Percentiles rank a stretch among this genome's conserved stretches.
Conservation (phyloP, 2,329 filamentous ascomycete species). For the Colletotrichum phormii region DNA sequence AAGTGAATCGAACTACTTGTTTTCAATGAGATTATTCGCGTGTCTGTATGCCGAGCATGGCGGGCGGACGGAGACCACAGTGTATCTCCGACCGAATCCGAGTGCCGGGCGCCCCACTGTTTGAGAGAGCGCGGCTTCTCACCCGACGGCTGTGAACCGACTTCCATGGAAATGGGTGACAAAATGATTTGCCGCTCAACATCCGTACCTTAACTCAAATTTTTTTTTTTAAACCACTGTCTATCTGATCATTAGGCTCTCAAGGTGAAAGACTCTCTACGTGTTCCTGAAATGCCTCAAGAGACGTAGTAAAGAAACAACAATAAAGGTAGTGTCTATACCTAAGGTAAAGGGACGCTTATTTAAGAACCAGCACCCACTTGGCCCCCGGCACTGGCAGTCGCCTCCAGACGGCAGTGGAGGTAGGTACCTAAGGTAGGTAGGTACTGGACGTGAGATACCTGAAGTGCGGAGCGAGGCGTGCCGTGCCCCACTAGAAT, state of each 20-base stretch:
- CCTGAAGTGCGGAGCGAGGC: constrained; percentile 14
- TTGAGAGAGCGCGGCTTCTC: not conserved
- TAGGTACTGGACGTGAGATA: constrained; percentile 6
- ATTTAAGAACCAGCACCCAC: no score
- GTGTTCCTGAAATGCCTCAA: no score
- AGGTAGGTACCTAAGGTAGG: not conserved
- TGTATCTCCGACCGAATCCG: constrained; percentile 32
- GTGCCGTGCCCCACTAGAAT: constrained; percentile 27
- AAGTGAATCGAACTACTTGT: not conserved
- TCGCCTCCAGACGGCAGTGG: not conserved
- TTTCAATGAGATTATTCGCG: not conserved
- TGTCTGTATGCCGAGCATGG: not conserved
- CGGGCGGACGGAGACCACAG: constrained; percentile 10
- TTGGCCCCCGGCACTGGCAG: no score
- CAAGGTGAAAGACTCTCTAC: no score
- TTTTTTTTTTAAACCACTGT: no score
- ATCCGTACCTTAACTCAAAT: no score
- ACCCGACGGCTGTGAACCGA: not conserved
- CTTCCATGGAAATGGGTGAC: no score
- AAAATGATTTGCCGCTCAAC: no score
- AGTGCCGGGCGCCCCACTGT: not conserved
- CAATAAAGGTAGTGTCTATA: no score
- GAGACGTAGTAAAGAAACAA: no score
- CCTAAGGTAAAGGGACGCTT: no score
- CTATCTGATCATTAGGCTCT: no score